Conservation (phyloP, 2,329 filamentous ascomycete genomes). For the Aspergillus pseudoterreus region DNA sequence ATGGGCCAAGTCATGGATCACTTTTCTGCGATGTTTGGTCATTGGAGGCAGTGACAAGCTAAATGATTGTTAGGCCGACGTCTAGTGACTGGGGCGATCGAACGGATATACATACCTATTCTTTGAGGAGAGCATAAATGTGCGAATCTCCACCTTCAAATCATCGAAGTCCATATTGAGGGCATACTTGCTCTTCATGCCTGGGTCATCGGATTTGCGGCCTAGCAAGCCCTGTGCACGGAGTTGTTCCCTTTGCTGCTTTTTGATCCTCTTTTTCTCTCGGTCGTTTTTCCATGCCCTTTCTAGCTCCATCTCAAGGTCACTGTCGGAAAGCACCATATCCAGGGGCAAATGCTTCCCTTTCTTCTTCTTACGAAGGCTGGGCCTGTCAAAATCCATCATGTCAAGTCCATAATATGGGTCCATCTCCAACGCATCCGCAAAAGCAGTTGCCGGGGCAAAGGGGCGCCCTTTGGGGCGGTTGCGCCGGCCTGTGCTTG, state of each 20-base stretch:
- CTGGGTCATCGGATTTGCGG: slow-evolving; percentile 50
- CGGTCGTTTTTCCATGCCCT: slow-evolving; percentile 64
- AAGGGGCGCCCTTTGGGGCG: slow-evolving; percentile 32
- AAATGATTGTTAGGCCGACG: not conserved
- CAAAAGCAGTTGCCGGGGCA: slow-evolving; percentile 54
- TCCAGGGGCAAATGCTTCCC: slow-evolving; percentile 54
- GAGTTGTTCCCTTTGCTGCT: slow-evolving; percentile 65
- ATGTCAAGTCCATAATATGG: slow-evolving; percentile 72
- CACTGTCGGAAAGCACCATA: slow-evolving; percentile 62
- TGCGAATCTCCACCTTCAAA: slow-evolving; percentile 67
- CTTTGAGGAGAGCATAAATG: slow-evolving; percentile 63
- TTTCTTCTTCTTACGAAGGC: slow-evolving; percentile 62
- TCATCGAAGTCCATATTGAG: slow-evolving; percentile 68
- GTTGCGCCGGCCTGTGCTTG: not conserved
- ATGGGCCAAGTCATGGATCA: slow-evolving; percentile 74
- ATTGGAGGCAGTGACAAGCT: slow-evolving; percentile 79
- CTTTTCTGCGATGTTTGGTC: slow-evolving; percentile 71
- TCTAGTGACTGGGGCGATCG: not conserved
- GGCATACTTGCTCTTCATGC: slow-evolving; percentile 68
- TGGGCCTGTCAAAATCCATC: slow-evolving; percentile 76
- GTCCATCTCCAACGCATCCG: slow-evolving; percentile 56
- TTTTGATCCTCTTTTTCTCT: slow-evolving; percentile 66
- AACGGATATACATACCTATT: slow-evolving; percentile 53
- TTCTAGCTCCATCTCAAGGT: slow-evolving; percentile 60
- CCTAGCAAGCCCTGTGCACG: slow-evolving; percentile 65